A percentile compares a stretch with the other conserved stretches of the same genome.
Conservation (phyloP, 768 basidiomycete genomes). For the Leccinum pellstonianum region DNA sequence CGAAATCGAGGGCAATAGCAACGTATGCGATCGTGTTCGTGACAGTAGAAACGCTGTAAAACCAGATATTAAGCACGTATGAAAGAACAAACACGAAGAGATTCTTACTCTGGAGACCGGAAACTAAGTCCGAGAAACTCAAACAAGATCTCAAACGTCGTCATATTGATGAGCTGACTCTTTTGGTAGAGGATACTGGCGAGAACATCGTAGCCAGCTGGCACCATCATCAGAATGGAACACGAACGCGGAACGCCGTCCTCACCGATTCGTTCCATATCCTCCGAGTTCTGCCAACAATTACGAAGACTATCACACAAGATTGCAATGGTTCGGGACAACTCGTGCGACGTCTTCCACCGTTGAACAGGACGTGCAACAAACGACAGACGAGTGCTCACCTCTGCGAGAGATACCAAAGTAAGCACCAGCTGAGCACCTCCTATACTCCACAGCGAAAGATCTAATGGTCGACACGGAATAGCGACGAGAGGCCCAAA, state of each 20-base stretch:
- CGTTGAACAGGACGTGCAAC: neutral
- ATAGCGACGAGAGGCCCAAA: constrained; percentile 60
- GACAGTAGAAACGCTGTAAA: constrained; percentile 65
- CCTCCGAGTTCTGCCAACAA: constrained; percentile 92
- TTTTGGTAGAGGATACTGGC: constrained; percentile 72
- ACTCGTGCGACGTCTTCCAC: constrained; percentile 67
- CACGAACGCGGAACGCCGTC: constrained; percentile 9
- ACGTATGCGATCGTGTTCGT: constrained; percentile 81
- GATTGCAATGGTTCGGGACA: constrained; percentile 70
- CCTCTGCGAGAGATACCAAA: constrained; percentile 75
- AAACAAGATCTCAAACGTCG: constrained; percentile 79
- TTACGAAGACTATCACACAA: constrained; percentile 75
- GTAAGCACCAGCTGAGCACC: constrained; percentile 73
- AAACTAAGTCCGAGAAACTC: constrained; percentile 86
- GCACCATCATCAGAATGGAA: neutral
- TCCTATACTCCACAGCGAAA: constrained; percentile 78
- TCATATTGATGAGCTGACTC: constrained; percentile 71
- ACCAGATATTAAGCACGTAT: constrained; percentile 1
- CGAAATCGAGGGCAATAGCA: constrained; percentile 83
- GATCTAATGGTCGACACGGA: constrained; percentile 65
- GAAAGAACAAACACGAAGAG: neutral
- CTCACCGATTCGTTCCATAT: constrained; percentile 87
- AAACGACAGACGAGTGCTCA: constrained; percentile 31
- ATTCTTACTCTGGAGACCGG: constrained; percentile 70
- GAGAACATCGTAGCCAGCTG: constrained; percentile 88